These are phyloP conservation scores for Psilocybe sp. DNA, from an alignment of 768 basidiomycete species.

Conservation along the genomic window DNA sequence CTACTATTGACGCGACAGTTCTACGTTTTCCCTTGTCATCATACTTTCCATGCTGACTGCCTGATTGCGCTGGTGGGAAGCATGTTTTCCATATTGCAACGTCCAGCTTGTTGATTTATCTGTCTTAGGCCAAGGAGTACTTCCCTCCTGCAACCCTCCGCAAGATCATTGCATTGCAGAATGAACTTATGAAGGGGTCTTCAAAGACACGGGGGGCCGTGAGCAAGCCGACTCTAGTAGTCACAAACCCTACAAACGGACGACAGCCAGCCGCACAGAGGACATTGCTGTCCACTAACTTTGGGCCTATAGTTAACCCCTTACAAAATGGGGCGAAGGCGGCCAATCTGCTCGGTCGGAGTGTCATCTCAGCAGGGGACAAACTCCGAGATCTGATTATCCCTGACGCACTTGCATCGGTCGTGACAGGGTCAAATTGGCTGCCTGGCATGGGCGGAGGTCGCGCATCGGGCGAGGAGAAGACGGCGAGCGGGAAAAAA, in stretches of 20 bases:
- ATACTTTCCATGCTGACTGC: conserved; percentile 97
- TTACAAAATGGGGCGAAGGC: conserved; percentile 63
- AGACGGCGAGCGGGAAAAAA: conserved; percentile 50
- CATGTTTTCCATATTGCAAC: background rate
- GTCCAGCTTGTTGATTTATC: conserved; percentile 7
- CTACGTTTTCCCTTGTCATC: conserved; percentile 98
- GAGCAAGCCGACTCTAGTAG: conserved; percentile 25
- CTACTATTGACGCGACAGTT: conserved; percentile 86
- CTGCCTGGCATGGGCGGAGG: conserved; percentile 66
- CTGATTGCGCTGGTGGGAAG: conserved; percentile 83
- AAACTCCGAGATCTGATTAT: conserved; percentile 87
- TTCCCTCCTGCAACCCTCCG: conserved; percentile 79
- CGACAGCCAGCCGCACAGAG: conserved; percentile 48
- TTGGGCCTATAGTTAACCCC: conserved; percentile 49
- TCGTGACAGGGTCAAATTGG: conserved; percentile 77
- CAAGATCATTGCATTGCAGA: conserved; percentile 83
- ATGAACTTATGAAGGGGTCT: conserved; percentile 66
- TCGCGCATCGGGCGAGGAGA: conserved; percentile 46
- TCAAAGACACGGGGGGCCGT: conserved; percentile 24
- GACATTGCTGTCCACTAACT: conserved; percentile 74
- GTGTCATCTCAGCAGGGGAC: conserved; percentile 86
- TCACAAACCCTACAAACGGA: conserved; percentile 22
- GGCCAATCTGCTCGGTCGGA: conserved; percentile 69
- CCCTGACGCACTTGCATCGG: conserved; percentile 86
- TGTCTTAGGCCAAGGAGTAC: conserved; percentile 82